These are phyloP conservation scores for Chamaecrista fasciculata DNA, from an alignment of 306 rosid species.

Conservation along the genomic window DNA sequence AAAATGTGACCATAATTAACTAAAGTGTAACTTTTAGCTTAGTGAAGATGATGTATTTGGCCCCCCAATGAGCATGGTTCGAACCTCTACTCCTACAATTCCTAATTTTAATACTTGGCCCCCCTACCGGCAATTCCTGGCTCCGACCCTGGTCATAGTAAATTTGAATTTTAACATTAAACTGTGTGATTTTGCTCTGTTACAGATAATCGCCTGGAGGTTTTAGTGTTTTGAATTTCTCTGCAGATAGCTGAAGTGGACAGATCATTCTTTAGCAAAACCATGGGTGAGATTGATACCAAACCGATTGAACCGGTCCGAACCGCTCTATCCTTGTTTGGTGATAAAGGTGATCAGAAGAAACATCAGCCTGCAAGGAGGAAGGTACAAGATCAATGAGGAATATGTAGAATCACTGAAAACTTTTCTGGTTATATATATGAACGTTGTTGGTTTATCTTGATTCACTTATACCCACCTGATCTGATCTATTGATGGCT, in stretches of 20 bases:
- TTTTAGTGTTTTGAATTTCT: slow-evolving; percentile 21
- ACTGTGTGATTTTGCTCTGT: neutral
- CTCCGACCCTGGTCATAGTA: no score
- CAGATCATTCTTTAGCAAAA: slow-evolving; percentile 22
- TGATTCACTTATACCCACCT: neutral
- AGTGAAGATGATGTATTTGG: no score
- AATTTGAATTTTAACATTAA: neutral
- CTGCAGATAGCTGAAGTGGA: neutral
- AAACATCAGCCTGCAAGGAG: slow-evolving; percentile 31
- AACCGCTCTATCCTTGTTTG: slow-evolving; percentile 61
- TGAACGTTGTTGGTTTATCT: neutral
- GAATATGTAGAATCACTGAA: neutral
- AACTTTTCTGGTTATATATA: neutral
- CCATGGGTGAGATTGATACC: slow-evolving; percentile 73
- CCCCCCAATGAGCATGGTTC: no score
- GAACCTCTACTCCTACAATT: no score
- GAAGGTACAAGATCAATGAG: slow-evolving; percentile 48
- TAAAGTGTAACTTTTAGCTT: no score
- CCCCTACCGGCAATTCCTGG: no score
- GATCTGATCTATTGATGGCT: neutral
- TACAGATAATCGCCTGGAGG: slow-evolving; percentile 5
- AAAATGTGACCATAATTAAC: no score
- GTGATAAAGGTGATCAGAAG: slow-evolving; percentile 52
- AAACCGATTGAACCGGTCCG: slow-evolving; percentile 76
- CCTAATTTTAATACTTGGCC: no score